Evolutionary conservation across 306 rosid genomes (phyloP).

Genomic region (Gastrolobium bilobum): DNA sequence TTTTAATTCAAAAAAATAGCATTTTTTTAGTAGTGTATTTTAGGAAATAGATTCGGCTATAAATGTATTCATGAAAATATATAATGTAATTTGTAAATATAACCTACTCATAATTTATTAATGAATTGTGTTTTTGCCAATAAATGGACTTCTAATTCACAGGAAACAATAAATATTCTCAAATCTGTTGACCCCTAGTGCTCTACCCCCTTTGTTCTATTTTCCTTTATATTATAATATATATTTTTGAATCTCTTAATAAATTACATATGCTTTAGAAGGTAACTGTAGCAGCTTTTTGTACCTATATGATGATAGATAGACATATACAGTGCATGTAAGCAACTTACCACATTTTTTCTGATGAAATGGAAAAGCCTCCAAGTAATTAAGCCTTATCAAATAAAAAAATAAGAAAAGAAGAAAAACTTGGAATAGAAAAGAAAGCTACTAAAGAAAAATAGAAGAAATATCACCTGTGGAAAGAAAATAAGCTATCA

Average conservation of each 20-base stretch:
- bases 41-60: no score
- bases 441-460: neutral
- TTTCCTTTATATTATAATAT: neutral
- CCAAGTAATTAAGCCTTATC: neutral
- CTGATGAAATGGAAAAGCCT: neutral
- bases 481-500: no score
- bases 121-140: neutral
- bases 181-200: neutral
- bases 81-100: no score
- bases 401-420: neutral
- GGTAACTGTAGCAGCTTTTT: constrained; percentile 17
- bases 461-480: no score
- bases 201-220: neutral
- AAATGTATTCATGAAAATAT: no score
- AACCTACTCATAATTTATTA: no score
- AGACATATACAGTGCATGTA: neutral
- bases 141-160: neutral
- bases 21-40: no score
- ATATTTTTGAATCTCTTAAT: neutral
- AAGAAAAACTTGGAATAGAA: neutral
- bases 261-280: neutral
- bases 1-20: no score
- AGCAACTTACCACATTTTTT: neutral
- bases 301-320: neutral
- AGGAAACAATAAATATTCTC: neutral